These are phyloP conservation scores for Cicer chorassanicum DNA, from an alignment of 306 rosid species.

Conservation along the genomic window DNA sequence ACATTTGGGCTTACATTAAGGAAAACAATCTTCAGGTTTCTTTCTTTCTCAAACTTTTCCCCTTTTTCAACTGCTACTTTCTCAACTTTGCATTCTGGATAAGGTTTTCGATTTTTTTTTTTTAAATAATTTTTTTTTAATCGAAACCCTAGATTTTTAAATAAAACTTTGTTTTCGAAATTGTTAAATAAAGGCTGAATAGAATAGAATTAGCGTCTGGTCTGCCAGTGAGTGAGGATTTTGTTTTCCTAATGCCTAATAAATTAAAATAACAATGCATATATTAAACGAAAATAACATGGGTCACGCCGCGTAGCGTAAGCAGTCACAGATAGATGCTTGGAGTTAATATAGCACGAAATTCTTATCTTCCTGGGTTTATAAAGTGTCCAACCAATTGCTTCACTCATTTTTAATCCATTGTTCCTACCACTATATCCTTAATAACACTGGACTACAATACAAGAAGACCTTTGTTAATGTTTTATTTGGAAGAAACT, in stretches of 20 bases:
- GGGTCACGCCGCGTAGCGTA: no score
- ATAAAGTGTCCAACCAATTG: no score
- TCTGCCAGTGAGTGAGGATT: no score
- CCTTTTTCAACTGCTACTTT: background rate
- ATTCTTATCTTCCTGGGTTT: background rate
- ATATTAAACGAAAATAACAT: no score
- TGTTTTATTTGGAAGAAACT: no score
- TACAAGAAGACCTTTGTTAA: background rate
- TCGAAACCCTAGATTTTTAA: no score
- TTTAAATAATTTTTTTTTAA: background rate
- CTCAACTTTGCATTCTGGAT: background rate
- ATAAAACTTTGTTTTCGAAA: background rate
- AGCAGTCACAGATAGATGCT: no score
- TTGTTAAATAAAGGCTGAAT: background rate
- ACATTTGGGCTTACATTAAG: conserved; percentile 95
- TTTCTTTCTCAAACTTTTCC: background rate
- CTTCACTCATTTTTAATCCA: no score
- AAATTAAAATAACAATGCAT: no score
- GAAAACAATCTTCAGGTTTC: conserved; percentile 88
- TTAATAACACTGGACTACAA: background rate
- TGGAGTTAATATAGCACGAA: no score
- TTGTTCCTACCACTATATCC: no score
- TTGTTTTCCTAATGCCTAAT: no score
- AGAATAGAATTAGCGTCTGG: background rate
- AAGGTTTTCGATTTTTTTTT: background rate